A percentile compares a stretch with the other conserved stretches of the same genome.
phyloP scores from a whole-genome alignment of 192 early-diverging fungal species.

The Coemansia sp. region DNA sequence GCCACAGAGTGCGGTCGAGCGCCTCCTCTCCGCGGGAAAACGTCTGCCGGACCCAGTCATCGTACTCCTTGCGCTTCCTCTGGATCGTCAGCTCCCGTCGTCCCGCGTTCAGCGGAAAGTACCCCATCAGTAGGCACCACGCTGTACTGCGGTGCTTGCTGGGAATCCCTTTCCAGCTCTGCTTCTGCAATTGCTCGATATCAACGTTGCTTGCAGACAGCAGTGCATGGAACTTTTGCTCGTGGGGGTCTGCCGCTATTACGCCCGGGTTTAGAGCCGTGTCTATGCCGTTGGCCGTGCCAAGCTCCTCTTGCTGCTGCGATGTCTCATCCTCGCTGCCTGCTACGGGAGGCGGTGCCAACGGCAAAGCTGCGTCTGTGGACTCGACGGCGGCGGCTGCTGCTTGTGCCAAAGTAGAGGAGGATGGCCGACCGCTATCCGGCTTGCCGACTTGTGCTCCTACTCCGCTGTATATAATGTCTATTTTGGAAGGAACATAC shows the following conservation, averaged over 20 bases:
- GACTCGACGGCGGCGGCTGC: too few relatives aligned
- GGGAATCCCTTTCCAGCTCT: conserved; percentile 94
- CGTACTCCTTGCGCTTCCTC: conserved; percentile 91
- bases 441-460: background rate
- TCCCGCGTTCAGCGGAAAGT: conserved; percentile 84
- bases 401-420: background rate
- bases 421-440: too few relatives aligned
- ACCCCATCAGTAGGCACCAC: conserved; percentile 94
- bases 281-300: background rate
- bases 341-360: background rate
- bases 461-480: conserved; percentile 11
- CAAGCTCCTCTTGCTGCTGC: background rate
- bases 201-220: conserved; percentile 64
- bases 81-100: conserved; percentile 74
- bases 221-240: conserved; percentile 55
- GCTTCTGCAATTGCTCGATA: conserved; percentile 67
- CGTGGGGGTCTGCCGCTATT: background rate
- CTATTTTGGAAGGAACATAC: conserved; percentile 24
- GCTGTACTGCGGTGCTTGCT: conserved; percentile 75
- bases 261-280: background rate
- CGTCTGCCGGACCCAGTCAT: conserved; percentile 77
- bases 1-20: conserved; percentile 82
- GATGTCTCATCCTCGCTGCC: too few relatives aligned
- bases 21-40: conserved; percentile 72
- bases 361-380: too few relatives aligned